Percentiles rank a stretch among this genome's conserved stretches.
These are phyloP conservation scores for Sphagnum fallax DNA, from an alignment of 228 moss, liverwort and hornwort genomes.

Conservation along the genomic window DNA sequence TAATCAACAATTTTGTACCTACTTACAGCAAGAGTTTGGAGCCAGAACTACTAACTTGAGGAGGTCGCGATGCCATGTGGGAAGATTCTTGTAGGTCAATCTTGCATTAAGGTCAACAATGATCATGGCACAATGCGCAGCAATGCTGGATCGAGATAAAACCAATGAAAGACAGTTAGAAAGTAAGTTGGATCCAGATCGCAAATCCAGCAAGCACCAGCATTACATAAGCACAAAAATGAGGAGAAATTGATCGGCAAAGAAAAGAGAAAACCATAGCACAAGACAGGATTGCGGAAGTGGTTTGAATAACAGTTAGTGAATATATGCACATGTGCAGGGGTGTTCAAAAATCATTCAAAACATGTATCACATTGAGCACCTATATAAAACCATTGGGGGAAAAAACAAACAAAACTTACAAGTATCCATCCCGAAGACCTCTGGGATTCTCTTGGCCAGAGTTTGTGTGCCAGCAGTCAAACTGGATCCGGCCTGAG, in stretches of 20 bases:
- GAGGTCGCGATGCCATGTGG: slow-evolving; percentile 84
- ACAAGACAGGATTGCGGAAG: too few species aligned
- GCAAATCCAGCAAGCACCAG: too few species aligned
- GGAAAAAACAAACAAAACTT: slow-evolving; percentile 3
- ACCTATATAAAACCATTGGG: background rate
- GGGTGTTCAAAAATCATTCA: background rate
- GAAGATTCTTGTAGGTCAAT: slow-evolving; percentile 76
- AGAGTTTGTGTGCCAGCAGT: slow-evolving; percentile 79
- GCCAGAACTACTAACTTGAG: slow-evolving; percentile 37
- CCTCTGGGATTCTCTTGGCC: slow-evolving; percentile 89
- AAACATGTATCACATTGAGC: background rate
- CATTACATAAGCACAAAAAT: too few species aligned
- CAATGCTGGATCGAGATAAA: slow-evolving; percentile 30
- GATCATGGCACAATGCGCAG: slow-evolving; percentile 86
- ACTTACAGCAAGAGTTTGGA: too few species aligned
- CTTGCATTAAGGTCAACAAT: slow-evolving; percentile 87
- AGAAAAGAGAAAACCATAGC: too few species aligned
- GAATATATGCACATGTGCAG: background rate
- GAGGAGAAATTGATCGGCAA: too few species aligned
- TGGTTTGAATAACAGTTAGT: too few species aligned
- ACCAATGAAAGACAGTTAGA: too few species aligned
- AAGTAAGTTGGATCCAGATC: too few species aligned
- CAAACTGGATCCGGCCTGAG: slow-evolving; percentile 73
- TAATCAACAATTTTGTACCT: too few species aligned
- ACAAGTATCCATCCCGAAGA: slow-evolving; percentile 68